Evolutionary conservation across 225 moss, liverwort and hornwort genomes (phyloP).

Genomic region (Sphagnum contortum): DNA sequence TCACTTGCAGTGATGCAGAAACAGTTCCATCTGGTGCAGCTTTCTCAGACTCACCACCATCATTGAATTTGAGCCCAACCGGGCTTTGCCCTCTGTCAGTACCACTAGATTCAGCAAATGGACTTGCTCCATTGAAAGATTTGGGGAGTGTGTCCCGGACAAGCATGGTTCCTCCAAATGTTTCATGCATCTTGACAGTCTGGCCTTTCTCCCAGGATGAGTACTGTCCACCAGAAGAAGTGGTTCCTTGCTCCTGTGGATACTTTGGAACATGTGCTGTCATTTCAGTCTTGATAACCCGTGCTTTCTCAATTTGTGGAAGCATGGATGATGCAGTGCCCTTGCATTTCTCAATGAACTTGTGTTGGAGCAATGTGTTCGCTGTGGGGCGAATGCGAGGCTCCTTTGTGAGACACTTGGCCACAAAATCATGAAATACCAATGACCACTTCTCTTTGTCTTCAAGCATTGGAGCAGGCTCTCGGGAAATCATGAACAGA

Average conservation of each 20-base stretch:
- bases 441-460: slow-evolving; percentile 98
- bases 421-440: slow-evolving; percentile 90
- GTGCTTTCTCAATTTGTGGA: slow-evolving; percentile 82
- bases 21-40: slow-evolving; percentile 16
- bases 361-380: slow-evolving; percentile 70
- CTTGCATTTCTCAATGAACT: slow-evolving; percentile 94
- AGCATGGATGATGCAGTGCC: slow-evolving; percentile 92
- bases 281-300: slow-evolving; percentile 67
- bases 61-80: slow-evolving; percentile 7
- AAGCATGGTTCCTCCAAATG: slow-evolving; percentile 81
- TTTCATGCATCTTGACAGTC: slow-evolving; percentile 94
- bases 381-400: slow-evolving; percentile 91
- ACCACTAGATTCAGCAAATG: slow-evolving; percentile 22
- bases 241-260: slow-evolving; percentile 74
- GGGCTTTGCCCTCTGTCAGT: slow-evolving; percentile 18
- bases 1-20: slow-evolving; percentile 12
- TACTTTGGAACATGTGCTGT: slow-evolving; percentile 70
- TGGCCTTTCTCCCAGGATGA: slow-evolving; percentile 98
- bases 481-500: slow-evolving; percentile 97
- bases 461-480: slow-evolving; percentile 98
- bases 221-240: slow-evolving; percentile 74
- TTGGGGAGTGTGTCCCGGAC: slow-evolving; percentile 69
- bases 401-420: slow-evolving; percentile 95
- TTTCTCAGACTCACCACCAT: slow-evolving; percentile 11
- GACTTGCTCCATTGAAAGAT: slow-evolving; percentile 20